phyloP scores from a whole-genome alignment of 106 monocot species.

The Dendrobium catenatum region DNA sequence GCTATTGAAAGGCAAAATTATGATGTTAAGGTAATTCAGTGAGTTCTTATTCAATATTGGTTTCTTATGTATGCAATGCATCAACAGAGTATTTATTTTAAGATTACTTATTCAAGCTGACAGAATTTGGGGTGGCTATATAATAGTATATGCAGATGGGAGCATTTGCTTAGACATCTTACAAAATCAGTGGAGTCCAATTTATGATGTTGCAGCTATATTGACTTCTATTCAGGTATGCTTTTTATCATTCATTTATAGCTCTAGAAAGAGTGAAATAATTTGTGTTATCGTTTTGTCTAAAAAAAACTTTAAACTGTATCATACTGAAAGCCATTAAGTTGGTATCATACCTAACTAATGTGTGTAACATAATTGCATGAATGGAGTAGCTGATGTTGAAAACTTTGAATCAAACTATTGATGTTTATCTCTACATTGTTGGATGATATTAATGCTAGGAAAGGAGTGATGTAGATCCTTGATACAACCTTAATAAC shows the following conservation, averaged over 20 bases:
- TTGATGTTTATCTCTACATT: neutral
- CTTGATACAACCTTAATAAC: too few species aligned
- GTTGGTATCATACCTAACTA: neutral
- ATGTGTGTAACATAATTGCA: neutral
- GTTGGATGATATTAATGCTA: neutral
- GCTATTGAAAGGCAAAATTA: neutral
- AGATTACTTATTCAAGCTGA: neutral
- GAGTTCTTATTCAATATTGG: neutral
- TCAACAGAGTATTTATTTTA: neutral
- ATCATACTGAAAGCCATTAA: neutral
- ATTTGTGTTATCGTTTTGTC: neutral
- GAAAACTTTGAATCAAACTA: neutral
- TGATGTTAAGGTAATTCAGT: neutral
- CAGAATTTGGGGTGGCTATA: neutral
- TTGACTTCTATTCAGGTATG: slow-evolving; percentile 27
- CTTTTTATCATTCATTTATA: neutral
- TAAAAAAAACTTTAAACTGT: neutral
- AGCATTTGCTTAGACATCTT: slow-evolving; percentile 27
- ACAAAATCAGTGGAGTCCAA: slow-evolving; percentile 29
- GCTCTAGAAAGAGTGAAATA: neutral
- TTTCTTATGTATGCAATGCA: neutral
- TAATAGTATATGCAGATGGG: slow-evolving; percentile 26
- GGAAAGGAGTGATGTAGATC: neutral
- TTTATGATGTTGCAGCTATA: slow-evolving; percentile 24
- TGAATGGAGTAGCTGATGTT: neutral